Percentiles rank a stretch among this genome's conserved stretches.
phyloP scores from a whole-genome alignment of 192 early-diverging fungal genomes.

The Linnemannia elongata region DNA sequence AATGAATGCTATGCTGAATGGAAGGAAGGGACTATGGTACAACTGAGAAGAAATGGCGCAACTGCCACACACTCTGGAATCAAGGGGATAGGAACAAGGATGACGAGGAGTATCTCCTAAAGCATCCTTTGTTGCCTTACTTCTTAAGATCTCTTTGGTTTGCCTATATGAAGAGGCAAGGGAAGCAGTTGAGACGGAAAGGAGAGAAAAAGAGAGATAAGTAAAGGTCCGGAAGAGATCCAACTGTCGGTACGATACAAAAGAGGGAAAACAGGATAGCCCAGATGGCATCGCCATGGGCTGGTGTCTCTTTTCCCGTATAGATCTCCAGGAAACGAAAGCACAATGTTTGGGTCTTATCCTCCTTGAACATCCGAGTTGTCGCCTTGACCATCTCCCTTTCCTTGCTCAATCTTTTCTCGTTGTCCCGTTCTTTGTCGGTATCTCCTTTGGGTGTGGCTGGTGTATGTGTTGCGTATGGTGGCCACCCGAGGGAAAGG shows the following conservation, averaged over 20 bases:
- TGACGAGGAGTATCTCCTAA: neutral
- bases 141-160: constrained; percentile 13
- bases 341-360: neutral
- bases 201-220: neutral
- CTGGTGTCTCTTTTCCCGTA: neutral
- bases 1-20: neutral
- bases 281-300: neutral
- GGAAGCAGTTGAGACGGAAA: neutral
- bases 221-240: neutral
- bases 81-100: neutral
- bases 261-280: neutral
- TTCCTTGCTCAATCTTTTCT: neutral
- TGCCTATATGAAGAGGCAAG: neutral
- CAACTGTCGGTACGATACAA: neutral
- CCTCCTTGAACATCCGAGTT: neutral
- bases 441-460: neutral
- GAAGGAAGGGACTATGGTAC: neutral
- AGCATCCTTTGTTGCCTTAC: neutral
- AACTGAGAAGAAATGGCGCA: constrained; percentile 13
- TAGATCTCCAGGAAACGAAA: neutral
- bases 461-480: neutral
- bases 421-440: neutral
- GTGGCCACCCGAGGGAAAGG: neutral
- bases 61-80: constrained; percentile 3
- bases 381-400: neutral